Conservation (phyloP, 1,284 basidiomycete genomes). For the Phlebopus sp. region DNA sequence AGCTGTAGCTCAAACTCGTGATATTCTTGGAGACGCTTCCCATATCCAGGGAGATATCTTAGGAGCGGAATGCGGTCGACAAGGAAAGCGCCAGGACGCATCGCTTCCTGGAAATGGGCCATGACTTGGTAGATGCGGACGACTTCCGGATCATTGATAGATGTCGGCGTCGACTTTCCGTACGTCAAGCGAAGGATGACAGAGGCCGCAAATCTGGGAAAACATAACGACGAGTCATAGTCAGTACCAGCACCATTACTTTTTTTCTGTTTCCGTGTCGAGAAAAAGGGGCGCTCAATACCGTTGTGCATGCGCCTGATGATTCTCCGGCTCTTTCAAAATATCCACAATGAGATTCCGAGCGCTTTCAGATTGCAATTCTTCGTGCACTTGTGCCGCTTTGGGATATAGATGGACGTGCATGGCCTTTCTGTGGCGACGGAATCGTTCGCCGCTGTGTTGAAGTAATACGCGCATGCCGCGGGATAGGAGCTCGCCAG, state of each 20-base stretch:
- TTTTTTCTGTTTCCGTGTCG: too few relatives aligned
- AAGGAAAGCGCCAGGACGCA: slow-evolving; percentile 55
- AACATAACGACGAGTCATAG: too few relatives aligned
- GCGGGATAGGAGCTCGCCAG: slow-evolving; percentile 29
- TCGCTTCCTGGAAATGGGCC: slow-evolving; percentile 46
- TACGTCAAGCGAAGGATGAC: slow-evolving; percentile 67
- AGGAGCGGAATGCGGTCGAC: slow-evolving; percentile 61
- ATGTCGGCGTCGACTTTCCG: slow-evolving; percentile 49
- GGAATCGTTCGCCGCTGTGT: slow-evolving; percentile 27
- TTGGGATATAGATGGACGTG: slow-evolving; percentile 40
- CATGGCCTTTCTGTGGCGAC: slow-evolving; percentile 33
- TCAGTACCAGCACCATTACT: too few relatives aligned
- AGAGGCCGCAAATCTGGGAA: slow-evolving; percentile 59
- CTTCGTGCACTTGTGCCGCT: slow-evolving; percentile 32
- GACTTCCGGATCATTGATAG: slow-evolving; percentile 57
- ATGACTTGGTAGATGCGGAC: slow-evolving; percentile 47
- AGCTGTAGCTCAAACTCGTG: slow-evolving; percentile 55
- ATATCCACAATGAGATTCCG: slow-evolving; percentile 38
- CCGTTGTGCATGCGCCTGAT: slow-evolving; percentile 34
- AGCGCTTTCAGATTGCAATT: slow-evolving; percentile 36
- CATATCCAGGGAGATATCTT: slow-evolving; percentile 33
- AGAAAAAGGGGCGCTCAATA: slow-evolving; percentile 10
- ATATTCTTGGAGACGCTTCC: slow-evolving; percentile 32
- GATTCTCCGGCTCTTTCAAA: slow-evolving; percentile 33
- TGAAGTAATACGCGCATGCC: slow-evolving; percentile 26